Base-by-base conservation (phyloP, 495 filamentous ascomycete species). In the Podospora didyma region DNA sequence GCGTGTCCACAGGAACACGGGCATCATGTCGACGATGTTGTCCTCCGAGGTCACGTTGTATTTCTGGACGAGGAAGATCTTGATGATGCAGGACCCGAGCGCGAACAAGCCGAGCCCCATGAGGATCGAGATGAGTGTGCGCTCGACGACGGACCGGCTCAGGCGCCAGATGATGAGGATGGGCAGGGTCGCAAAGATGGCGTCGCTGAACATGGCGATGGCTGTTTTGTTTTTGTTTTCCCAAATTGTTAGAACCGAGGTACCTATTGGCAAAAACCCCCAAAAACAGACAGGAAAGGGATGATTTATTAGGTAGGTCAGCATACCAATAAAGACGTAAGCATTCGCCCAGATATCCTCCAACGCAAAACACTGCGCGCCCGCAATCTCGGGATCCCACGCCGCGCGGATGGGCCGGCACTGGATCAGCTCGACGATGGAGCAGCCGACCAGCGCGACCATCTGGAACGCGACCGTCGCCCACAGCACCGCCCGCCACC, bases 381-480 rank as follows among this genome's bases (percentile, higher is more conserved):
- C 52, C 10, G 41, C n/a, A 20, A 54, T n/a, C n/a, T n/a, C 52
- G 19, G 14, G 2, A 3, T 41, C 52, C 52, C 52, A 54, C 6
- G 45, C 20, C 23, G 52, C 52, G 7, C 52, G 52, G 12, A 54
- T 46, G 9, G 52, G 52, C 16, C 52, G 52, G 26, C 52, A 54
- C n/a, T 46, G 22, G 22, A 46, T 16, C 12, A 54, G 16, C 42
- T 54, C 23, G 24, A 46, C 10, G n/a, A 46, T 46, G 23, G 45
- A 22, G 19, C 41, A 46, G 17, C 14, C 28, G 22, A 46, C 24
- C 5, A 54, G 42, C 12, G 31, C 3, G 7, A 19, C 41, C 14
- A 35, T 19, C 23, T 54, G 41, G 23, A 54, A 46, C 23, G 20
- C 52, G 24, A 54, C 34, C 22, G 28, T 54, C 2, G 23, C 9